Evolutionary conservation across 768 basidiomycete genomes (phyloP).

Genomic region (Neoboletus subvelutipes): DNA sequence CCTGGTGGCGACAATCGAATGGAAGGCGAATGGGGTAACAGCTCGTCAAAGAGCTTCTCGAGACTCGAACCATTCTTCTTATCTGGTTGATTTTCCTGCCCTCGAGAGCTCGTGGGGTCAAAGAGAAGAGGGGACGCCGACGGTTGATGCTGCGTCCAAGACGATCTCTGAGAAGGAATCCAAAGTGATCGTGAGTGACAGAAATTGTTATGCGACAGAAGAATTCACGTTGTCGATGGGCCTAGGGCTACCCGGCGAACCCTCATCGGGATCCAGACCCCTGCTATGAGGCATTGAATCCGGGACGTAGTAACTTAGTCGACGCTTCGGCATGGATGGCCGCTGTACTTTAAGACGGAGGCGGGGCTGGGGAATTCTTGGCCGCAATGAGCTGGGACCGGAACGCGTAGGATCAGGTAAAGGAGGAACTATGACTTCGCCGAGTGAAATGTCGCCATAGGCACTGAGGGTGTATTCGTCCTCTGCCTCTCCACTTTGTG

Average conservation of each 20-base stretch:
- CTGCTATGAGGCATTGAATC: slow-evolving; percentile 3
- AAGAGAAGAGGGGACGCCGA: slow-evolving; percentile 5
- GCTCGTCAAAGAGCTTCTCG: slow-evolving; percentile 13
- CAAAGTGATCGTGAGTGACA: background rate
- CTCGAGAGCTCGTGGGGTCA: background rate
- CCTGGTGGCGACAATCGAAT: slow-evolving; percentile 20
- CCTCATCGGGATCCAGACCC: background rate
- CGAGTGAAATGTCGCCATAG: slow-evolving; percentile 46
- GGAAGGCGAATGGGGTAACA: slow-evolving; percentile 18
- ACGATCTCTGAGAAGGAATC: background rate
- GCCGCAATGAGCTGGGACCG: background rate
- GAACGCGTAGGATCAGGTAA: slow-evolving; percentile 1
- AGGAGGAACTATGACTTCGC: slow-evolving; percentile 37
- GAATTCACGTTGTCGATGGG: slow-evolving; percentile 13
- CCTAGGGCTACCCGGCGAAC: slow-evolving; percentile 19
- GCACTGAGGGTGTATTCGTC: slow-evolving; percentile 42
- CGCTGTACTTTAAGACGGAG: slow-evolving; percentile 29
- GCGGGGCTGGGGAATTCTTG: slow-evolving; percentile 18
- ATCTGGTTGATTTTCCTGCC: background rate
- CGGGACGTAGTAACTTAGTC: slow-evolving; percentile 10
- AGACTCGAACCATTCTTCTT: slow-evolving; percentile 9
- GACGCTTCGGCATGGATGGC: slow-evolving; percentile 29
- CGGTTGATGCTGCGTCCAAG: slow-evolving; percentile 19
- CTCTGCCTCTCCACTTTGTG: background rate
- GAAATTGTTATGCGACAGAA: background rate